A percentile compares a stretch with the other conserved stretches of the same genome.
Evolutionary conservation across 768 basidiomycete genomes (phyloP).

Genomic region (Termitomyces titanicus): DNA sequence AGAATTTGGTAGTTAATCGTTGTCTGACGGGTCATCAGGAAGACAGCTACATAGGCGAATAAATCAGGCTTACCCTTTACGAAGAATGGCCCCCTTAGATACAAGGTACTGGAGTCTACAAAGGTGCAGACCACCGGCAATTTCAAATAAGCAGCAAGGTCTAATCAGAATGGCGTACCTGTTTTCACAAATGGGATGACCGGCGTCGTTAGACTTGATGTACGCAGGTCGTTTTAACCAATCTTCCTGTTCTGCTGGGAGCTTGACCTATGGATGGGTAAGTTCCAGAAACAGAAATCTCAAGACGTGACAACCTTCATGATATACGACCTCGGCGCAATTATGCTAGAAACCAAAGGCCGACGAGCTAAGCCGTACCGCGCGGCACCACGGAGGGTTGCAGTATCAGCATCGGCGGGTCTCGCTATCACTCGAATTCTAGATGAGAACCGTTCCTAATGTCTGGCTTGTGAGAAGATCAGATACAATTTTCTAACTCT

Average conservation of each 20-base stretch:
- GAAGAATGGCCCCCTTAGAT: constrained; percentile 79
- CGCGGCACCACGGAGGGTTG: constrained; percentile 85
- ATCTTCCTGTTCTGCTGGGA: constrained; percentile 85
- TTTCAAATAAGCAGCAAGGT: constrained; percentile 17
- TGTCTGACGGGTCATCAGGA: constrained; percentile 45
- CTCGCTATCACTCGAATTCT: constrained; percentile 75
- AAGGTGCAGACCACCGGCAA: constrained; percentile 10
- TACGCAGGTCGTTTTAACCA: constrained; percentile 83
- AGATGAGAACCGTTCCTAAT: constrained; percentile 62
- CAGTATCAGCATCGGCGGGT: constrained; percentile 85
- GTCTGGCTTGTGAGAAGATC: constrained; percentile 4
- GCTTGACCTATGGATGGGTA: constrained; percentile 57
- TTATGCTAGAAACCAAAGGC: constrained; percentile 75
- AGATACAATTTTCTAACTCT: constrained; percentile 6
- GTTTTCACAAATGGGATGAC: constrained; percentile 79
- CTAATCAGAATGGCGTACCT: constrained; percentile 41
- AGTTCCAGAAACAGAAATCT: not conserved
- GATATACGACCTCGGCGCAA: constrained; percentile 79
- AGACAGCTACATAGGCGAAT: constrained; percentile 17
- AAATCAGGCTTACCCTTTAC: constrained; percentile 63
- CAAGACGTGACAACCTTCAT: constrained; percentile 58
- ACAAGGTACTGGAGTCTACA: constrained; percentile 84
- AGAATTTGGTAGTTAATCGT: constrained; percentile 78
- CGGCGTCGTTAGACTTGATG: constrained; percentile 73
- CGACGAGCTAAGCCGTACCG: constrained; percentile 78